Evolutionary conservation across 768 basidiomycete genomes (phyloP), one percentile per base, ranked within the genome.

Genomic region (Suillus clintonianus): DNA sequence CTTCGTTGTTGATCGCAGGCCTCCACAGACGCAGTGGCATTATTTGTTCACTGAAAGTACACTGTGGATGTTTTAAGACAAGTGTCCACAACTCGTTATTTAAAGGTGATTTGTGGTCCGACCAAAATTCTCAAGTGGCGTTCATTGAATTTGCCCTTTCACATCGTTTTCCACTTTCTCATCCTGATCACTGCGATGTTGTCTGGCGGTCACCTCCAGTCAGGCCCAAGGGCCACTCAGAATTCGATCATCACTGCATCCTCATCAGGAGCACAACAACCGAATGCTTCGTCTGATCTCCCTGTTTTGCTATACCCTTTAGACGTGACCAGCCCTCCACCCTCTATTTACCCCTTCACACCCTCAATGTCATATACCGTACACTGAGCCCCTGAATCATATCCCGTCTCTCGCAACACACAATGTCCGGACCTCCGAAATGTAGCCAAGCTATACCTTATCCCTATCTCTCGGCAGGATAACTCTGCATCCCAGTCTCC

Each of bases 151-250:
- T 32, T 37, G 48, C n/a, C 41, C 11, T 22, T 60, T 36, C 15
- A 3, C 48, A 15, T 22, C 27, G 24, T 9, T 27, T 15, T 36
- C 3, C 36, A 54, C 37, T 24, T 24, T 60, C 7, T 34, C 36
- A 39, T 51, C 5, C 47, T 48, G 14, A 13, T 50, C 15, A 24
- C 24, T 8, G 27, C 0, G 4, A 72, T 70, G 72, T 34, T 71
- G 0, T 54, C 68, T 36, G 37, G 45, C 6, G n/a, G 51, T 61
- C 45, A 60, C 50, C 43, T 62, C 19, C 59, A 63, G 4, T 10
- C 66, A 19, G 41, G 59, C 34, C 24, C 54, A 39, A 62, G 71
- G 13, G 7, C 57, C 27, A 54, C 51, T 30, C n/a, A 62, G 62
- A 64, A 65, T 27, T 24, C 59, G 37, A 43, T 63, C 5, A 37